Evolutionary conservation across 345 rosid species (phyloP).

Genomic region (Rhodomyrtus tomentosa): DNA sequence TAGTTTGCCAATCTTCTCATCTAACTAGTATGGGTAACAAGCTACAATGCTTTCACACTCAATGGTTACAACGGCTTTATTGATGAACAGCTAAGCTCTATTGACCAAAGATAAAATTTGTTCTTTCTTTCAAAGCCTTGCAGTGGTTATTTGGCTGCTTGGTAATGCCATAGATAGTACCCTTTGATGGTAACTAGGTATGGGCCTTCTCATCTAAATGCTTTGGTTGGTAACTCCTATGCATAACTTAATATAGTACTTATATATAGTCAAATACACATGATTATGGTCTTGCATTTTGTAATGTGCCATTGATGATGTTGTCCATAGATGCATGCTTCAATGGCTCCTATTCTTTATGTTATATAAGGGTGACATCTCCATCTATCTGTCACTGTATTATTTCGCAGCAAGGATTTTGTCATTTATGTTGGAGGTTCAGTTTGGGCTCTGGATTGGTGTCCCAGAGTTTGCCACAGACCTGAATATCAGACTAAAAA

Average conservation of each 20-base stretch:
- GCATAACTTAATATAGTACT: background rate
- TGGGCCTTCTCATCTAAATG: background rate
- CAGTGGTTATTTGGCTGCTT: background rate
- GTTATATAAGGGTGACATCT: background rate
- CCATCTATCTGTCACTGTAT: background rate
- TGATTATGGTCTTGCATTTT: background rate
- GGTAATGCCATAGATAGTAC: background rate
- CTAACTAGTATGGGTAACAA: background rate
- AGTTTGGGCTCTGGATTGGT: slow-evolving; percentile 94
- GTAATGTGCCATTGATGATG: background rate
- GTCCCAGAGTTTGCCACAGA: slow-evolving; percentile 49
- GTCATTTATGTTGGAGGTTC: slow-evolving; percentile 80
- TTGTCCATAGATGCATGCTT: background rate
- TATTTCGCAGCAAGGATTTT: slow-evolving; percentile 67
- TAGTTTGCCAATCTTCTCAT: background rate
- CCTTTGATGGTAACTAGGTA: background rate
- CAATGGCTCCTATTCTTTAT: background rate
- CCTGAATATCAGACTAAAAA: slow-evolving; percentile 35
- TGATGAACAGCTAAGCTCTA: background rate
- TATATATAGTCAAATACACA: background rate
- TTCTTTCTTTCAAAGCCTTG: background rate
- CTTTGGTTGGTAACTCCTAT: background rate
- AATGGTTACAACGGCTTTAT: background rate
- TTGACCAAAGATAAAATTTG: background rate
- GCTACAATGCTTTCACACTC: background rate